Percentiles rank a stretch among this genome's conserved stretches.
Evolutionary conservation across 2,329 filamentous ascomycete genomes (phyloP).

Genomic region (Xylariaceae sp.): DNA sequence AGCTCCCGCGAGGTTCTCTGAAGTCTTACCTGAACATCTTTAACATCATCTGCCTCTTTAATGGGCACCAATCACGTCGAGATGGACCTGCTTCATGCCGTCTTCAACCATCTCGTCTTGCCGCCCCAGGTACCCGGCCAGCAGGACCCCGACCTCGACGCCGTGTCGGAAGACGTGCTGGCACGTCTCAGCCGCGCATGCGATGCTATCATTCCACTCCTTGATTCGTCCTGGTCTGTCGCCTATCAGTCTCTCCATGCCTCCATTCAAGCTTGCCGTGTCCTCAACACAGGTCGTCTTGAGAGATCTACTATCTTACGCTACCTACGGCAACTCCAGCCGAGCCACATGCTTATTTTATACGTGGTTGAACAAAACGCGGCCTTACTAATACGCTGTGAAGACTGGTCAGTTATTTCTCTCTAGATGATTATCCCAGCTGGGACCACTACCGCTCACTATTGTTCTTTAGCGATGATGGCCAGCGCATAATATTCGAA

Average conservation of each 20-base stretch:
- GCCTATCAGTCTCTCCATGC: slow-evolving; percentile 15
- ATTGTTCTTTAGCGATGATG: slow-evolving; percentile 9
- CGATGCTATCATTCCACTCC: slow-evolving; percentile 2
- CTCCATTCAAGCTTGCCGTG: slow-evolving; percentile 19
- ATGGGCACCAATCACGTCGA: not conserved
- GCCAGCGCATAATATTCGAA: slow-evolving; percentile 45
- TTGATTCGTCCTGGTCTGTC: slow-evolving; percentile 15
- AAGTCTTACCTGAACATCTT: no score
- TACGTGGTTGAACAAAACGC: slow-evolving; percentile 28
- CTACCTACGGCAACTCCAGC: slow-evolving; percentile 16
- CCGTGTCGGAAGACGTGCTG: slow-evolving; percentile 28
- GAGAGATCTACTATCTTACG: slow-evolving; percentile 15
- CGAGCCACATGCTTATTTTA: slow-evolving; percentile 20
- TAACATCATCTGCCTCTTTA: no score
- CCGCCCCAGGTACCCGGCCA: slow-evolving; percentile 37
- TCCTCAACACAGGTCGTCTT: slow-evolving; percentile 21
- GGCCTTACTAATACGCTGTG: slow-evolving; percentile 23
- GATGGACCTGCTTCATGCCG: slow-evolving; percentile 16
- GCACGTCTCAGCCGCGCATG: slow-evolving; percentile 24
- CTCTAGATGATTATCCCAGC: not conserved
- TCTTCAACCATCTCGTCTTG: slow-evolving; percentile 41
- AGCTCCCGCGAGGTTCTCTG: no score
- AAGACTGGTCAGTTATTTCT: slow-evolving; percentile 18
- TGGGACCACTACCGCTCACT: not conserved
- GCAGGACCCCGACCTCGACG: slow-evolving; percentile 31